Base-by-base conservation (phyloP, 2,329 filamentous ascomycete genomes). In the Xylariales sp. region DNA sequence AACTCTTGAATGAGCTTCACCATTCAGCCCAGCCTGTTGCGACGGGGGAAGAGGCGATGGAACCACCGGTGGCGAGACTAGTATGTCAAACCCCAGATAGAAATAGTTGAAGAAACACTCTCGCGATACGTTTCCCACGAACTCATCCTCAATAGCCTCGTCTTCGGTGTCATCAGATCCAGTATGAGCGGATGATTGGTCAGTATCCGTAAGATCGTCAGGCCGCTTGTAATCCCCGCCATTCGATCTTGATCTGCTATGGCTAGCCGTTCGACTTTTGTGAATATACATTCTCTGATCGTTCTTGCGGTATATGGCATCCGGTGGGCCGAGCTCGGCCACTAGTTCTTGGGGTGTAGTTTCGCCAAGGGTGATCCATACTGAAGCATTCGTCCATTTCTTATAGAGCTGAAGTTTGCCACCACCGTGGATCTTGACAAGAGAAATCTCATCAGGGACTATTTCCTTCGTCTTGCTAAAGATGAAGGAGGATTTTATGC, bases 41-140 rank as follows among this genome's bases (percentile, higher is more conserved):
- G 70, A 65, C 11, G 82, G 84, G 0, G 85, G 81, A 6, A 69
- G 67, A 16, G 76, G 76, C 0, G 84, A 86, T 4, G 83, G 70
- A 5, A 72, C 57, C 0, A 78, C 79, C 1, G 87, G 84, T 20
- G 81, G 80, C 1, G 91, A 95, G n/a, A 98, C 77, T 5, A 97
- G 73, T 8, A 96, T 77, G 60, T 98, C 93, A 55, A 98, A 94
- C 2, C 93, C 93, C 45, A 95, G 83, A 48, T 91, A 85, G 57
- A 96, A 98, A 60, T 98, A 98, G 59, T 97, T 97, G 64, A 93
- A 96, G 59, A 97, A 98, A 47, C 83, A 89, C 56, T 94, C 88
- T 4, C 80, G 76, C 2, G 81, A 77, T 4, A 81, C 49, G 57
- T 71, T 66, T 46, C 69, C 67, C 2, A 67, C 65, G 4, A 67